Evolutionary conservation across 441 rosid genomes (phyloP).

Genomic region (Erodium trifolium): DNA sequence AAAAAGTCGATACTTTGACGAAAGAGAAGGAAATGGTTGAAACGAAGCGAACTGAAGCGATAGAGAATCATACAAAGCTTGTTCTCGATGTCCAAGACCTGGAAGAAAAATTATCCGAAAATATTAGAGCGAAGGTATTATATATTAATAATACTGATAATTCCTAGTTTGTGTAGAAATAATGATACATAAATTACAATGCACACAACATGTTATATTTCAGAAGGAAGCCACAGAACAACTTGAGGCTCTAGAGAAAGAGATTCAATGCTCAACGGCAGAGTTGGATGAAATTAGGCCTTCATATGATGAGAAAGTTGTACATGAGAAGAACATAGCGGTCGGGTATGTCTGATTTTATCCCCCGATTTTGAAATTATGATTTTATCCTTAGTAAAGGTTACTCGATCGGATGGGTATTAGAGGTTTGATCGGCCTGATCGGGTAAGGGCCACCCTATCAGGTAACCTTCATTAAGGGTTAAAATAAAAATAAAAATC

Average conservation of each 20-base stretch:
- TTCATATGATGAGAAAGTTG: constrained; percentile 47
- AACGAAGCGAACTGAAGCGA: constrained; percentile 58
- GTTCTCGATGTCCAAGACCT: constrained; percentile 88
- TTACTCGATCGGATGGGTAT: no score
- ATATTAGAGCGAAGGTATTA: constrained; percentile 62
- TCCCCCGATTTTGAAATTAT: no score
- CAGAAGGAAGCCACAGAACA: constrained; percentile 78
- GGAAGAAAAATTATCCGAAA: constrained; percentile 60
- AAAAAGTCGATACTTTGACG: constrained; percentile 60
- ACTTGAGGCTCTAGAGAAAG: constrained; percentile 49
- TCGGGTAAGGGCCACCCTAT: no score
- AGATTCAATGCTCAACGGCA: constrained; percentile 64
- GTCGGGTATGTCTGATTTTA: constrained; percentile 46
- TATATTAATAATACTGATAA: no score
- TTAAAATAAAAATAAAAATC: no score
- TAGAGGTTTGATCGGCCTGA: no score
- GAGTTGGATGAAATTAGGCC: constrained; percentile 76
- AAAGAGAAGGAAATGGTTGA: constrained; percentile 70
- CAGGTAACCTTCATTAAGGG: no score
- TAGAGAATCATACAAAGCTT: constrained; percentile 70
- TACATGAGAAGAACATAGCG: constrained; percentile 59
- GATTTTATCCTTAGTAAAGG: no score
- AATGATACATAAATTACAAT: no score
- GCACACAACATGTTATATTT: constrained; percentile 13
- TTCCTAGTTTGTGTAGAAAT: no score